Conservation (phyloP, 1,284 basidiomycete genomes). For the Puccinia coronata region DNA sequence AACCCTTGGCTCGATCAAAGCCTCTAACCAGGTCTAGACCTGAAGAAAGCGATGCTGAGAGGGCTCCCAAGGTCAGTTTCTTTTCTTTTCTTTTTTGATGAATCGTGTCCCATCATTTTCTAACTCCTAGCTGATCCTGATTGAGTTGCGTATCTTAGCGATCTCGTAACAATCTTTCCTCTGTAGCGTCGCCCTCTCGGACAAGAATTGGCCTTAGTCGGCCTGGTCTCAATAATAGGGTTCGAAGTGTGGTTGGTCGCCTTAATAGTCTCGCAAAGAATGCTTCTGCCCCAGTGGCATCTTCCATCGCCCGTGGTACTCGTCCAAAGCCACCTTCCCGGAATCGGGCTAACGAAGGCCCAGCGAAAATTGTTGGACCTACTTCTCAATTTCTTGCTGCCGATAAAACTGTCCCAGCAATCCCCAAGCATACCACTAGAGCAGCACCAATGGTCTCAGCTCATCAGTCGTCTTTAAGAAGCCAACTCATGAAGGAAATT, state of each 20-base stretch:
- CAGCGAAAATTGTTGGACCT: not conserved
- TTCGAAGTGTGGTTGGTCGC: slow-evolving; percentile 21
- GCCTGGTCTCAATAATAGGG: slow-evolving; percentile 10
- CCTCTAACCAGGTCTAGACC: slow-evolving; percentile 17
- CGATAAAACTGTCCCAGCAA: not conserved
- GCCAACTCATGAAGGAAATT: slow-evolving; percentile 29
- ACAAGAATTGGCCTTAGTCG: slow-evolving; percentile 1
- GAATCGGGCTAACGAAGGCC: not conserved
- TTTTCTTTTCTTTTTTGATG: slow-evolving; percentile 3
- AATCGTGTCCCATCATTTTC: not conserved
- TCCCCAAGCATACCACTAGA: not conserved
- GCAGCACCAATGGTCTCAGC: not conserved
- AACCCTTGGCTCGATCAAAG: not conserved
- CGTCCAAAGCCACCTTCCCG: slow-evolving; percentile 13
- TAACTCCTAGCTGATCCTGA: not conserved
- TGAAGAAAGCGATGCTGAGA: slow-evolving; percentile 14
- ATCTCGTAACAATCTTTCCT: not conserved
- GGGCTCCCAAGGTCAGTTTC: slow-evolving; percentile 37
- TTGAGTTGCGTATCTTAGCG: not conserved
- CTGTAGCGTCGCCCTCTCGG: slow-evolving; percentile 27
- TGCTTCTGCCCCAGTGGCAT: slow-evolving; percentile 5
- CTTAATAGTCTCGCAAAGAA: slow-evolving; percentile 26
- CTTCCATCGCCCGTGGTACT: not conserved
- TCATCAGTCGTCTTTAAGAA: slow-evolving; percentile 15
- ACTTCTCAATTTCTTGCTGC: not conserved